Conservation (phyloP, 495 filamentous ascomycete species). For the Pyrenopolyporus hunteri region DNA sequence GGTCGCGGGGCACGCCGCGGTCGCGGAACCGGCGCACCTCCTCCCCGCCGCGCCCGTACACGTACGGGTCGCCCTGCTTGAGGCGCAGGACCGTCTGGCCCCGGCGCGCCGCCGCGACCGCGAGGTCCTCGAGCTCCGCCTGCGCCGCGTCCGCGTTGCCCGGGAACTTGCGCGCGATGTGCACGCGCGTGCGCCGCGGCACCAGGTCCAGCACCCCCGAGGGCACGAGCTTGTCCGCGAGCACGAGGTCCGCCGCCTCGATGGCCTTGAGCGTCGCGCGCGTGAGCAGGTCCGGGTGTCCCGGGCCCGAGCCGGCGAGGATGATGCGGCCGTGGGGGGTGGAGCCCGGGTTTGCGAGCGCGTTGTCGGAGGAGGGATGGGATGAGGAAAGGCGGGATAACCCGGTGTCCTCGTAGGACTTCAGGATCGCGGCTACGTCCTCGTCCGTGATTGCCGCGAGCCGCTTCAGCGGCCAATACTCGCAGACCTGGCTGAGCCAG, state of each 20-base stretch:
- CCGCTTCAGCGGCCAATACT: conserved; percentile 93
- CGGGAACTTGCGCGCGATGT: conserved; percentile 96
- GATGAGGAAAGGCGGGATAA: conserved; percentile 9
- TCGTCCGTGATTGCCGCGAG: conserved; percentile 78
- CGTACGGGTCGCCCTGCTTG: conserved; percentile 96
- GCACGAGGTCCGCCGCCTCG: conserved; percentile 78
- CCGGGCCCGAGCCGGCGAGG: conserved; percentile 91
- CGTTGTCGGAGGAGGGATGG: neutral
- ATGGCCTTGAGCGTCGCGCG: conserved; percentile 88
- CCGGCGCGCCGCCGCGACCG: conserved; percentile 69
- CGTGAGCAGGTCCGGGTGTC: conserved; percentile 89
- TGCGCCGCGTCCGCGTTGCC: conserved; percentile 95
- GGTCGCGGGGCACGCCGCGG: conserved; percentile 65
- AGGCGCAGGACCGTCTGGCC: conserved; percentile 84
- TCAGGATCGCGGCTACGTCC: conserved; percentile 75
- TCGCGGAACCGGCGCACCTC: conserved; percentile 84
- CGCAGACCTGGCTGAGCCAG: conserved; percentile 95
- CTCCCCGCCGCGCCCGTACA: conserved; percentile 93
- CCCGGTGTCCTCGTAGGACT: conserved; percentile 66
- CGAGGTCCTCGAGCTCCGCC: conserved; percentile 83
- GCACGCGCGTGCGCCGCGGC: conserved; percentile 84
- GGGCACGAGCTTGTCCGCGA: conserved; percentile 96
- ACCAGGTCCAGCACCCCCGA: conserved; percentile 84
- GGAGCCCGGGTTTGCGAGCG: neutral
- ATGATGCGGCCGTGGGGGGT: conserved; percentile 69